Evolutionary conservation across 495 filamentous ascomycete species (phyloP).

Genomic region (Aspergillus wentii): DNA sequence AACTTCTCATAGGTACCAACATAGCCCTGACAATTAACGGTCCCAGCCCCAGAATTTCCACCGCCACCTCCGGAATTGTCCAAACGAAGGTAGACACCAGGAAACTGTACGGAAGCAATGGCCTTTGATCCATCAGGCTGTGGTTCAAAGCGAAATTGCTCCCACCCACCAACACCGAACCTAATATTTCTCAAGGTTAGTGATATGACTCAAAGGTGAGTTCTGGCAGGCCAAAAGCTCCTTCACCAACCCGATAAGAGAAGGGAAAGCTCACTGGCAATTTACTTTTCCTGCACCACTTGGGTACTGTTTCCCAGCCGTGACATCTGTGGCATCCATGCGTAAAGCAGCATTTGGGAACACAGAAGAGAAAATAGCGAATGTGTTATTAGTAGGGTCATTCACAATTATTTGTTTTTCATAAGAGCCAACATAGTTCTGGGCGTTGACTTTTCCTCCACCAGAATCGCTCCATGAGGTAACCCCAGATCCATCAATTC

Average conservation of each 20-base stretch:
- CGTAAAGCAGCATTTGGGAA: neutral
- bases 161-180: neutral
- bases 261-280: slow-evolving; percentile 4
- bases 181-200: neutral
- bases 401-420: slow-evolving; percentile 2
- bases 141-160: slow-evolving; percentile 1
- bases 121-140: slow-evolving; percentile 1
- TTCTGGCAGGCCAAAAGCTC: too few species aligned
- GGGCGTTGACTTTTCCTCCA: neutral
- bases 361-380: neutral
- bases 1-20: slow-evolving; percentile 1
- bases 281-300: neutral
- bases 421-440: neutral
- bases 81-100: slow-evolving; percentile 3
- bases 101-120: slow-evolving; percentile 1
- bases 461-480: neutral
- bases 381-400: neutral
- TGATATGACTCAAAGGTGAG: too few species aligned
- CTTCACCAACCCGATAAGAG: too few species aligned
- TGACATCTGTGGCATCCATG: neutral
- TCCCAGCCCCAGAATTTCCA: neutral
- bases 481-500: neutral
- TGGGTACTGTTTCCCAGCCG: neutral
- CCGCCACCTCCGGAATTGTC: neutral
- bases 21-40: slow-evolving; percentile 3